Conservation (phyloP, 331 rosid genomes). For the Arachis monticola region DNA sequence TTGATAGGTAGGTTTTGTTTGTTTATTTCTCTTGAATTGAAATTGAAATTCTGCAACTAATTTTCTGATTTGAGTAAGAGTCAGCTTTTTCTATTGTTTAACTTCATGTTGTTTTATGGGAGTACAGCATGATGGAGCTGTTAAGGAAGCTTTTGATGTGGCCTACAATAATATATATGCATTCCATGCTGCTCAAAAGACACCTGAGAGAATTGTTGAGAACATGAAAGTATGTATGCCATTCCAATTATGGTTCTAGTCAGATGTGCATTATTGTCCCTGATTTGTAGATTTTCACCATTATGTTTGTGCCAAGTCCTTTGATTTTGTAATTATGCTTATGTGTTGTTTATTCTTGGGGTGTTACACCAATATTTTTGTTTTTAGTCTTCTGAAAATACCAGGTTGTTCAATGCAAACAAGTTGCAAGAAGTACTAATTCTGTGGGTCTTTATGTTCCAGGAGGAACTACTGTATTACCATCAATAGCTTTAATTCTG, state of each 20-base stretch:
- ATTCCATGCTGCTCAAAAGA: slow-evolving; percentile 80
- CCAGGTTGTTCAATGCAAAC: slow-evolving; percentile 88
- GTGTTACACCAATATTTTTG: not conserved
- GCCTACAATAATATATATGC: slow-evolving; percentile 84
- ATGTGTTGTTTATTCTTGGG: not conserved
- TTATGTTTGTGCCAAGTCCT: not conserved
- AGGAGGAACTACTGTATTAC: slow-evolving; percentile 94
- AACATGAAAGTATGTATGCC: slow-evolving; percentile 69
- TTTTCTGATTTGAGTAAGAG: not conserved
- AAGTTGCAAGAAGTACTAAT: slow-evolving; percentile 83
- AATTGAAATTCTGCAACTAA: not conserved
- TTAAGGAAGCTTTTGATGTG: slow-evolving; percentile 81
- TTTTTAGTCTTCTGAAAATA: slow-evolving; percentile 33
- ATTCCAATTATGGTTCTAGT: not conserved
- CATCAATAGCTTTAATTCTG: slow-evolving; percentile 91
- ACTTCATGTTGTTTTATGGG: not conserved
- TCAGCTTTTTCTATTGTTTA: not conserved
- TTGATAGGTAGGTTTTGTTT: too few relatives aligned
- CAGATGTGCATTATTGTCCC: not conserved
- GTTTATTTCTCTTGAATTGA: not conserved
- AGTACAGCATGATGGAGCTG: slow-evolving; percentile 59
- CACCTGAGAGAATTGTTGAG: slow-evolving; percentile 67
- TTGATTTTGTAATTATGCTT: slow-evolving; percentile 17
- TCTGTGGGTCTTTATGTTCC: slow-evolving; percentile 93
- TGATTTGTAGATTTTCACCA: not conserved